These are phyloP conservation scores for Globisporangium sylvaticum DNA, from an alignment of 352 stramenopile genomes.

Conservation along the genomic window DNA sequence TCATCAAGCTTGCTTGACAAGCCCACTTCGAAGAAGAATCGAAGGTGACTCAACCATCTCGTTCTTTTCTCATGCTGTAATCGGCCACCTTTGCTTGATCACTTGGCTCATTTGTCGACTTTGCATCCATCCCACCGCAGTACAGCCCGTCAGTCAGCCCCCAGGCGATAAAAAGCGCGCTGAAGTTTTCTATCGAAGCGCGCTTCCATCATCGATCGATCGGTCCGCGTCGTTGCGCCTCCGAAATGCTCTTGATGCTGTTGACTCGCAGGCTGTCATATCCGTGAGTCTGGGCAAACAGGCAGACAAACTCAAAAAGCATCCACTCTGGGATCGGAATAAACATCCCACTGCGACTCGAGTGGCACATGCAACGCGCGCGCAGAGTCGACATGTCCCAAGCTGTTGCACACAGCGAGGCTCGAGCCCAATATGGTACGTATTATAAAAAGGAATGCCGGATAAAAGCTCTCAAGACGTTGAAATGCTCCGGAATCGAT, in stretches of 20 bases:
- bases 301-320: not conserved
- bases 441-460: not conserved
- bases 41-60: not conserved
- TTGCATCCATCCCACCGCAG: not conserved
- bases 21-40: not conserved
- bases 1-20: not conserved
- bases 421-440: no score
- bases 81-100: not conserved
- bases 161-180: not conserved
- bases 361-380: not conserved
- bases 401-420: not conserved
- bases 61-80: not conserved
- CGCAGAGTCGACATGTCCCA: not conserved
- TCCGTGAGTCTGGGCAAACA: not conserved
- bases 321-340: constrained; percentile 1
- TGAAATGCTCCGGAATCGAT: not conserved
- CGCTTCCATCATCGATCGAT: not conserved
- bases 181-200: not conserved
- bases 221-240: not conserved
- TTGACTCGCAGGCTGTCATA: not conserved
- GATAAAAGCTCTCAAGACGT: not conserved
- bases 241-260: not conserved
- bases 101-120: not conserved
- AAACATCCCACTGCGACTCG: constrained; percentile 1
- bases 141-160: not conserved